phyloP scores from a whole-genome alignment of 163 green algal species.

The Prototheca wickerhamii region DNA sequence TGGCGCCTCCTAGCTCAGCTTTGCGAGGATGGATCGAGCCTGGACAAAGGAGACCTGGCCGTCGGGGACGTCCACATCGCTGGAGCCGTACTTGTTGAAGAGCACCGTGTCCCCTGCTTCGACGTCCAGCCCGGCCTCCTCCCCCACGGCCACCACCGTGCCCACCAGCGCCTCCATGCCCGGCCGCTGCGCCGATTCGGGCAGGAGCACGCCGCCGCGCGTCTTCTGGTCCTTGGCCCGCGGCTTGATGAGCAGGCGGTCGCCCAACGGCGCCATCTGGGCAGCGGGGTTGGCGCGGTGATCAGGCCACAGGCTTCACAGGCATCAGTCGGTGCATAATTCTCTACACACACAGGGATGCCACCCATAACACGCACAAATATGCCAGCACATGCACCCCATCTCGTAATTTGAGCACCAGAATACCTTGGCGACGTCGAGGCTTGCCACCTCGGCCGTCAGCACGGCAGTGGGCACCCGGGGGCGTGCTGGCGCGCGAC shows the following conservation, averaged over 20 bases:
- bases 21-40: constrained; percentile 32
- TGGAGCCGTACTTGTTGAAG: constrained; percentile 36
- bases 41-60: constrained; percentile 36
- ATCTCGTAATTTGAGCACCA: too few relatives aligned
- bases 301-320: too few relatives aligned
- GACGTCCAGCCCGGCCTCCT: constrained; percentile 30
- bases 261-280: constrained; percentile 41
- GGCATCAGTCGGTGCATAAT: too few relatives aligned
- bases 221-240: constrained; percentile 28
- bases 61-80: constrained; percentile 26
- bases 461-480: too few relatives aligned
- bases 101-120: constrained; percentile 33
- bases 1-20: constrained; percentile 16
- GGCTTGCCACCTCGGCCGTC: too few relatives aligned
- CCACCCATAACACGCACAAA: too few relatives aligned
- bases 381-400: too few relatives aligned
- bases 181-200: constrained; percentile 5
- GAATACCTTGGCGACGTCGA: too few relatives aligned
- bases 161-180: constrained; percentile 31
- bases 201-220: constrained; percentile 30
- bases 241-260: constrained; percentile 34
- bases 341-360: too few relatives aligned
- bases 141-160: constrained; percentile 32
- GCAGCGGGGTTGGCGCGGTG: neutral
- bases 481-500: too few relatives aligned